Evolutionary conservation across 2,329 filamentous ascomycete genomes (phyloP).

Genomic region (Ceratocystis harringtonii): DNA sequence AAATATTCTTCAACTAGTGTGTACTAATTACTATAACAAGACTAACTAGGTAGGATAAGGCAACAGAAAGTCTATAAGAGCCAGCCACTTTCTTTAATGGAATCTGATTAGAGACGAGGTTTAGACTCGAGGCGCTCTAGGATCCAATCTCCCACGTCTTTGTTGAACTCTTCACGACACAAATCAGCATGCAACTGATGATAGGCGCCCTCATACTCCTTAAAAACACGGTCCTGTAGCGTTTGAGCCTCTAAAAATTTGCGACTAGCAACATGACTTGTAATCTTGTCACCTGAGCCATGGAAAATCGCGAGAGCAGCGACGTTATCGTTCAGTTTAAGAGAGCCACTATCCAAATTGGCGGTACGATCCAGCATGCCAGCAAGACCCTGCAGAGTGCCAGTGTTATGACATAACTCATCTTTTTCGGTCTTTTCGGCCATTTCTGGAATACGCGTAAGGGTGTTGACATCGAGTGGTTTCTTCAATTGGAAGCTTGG

Average conservation of each 20-base stretch:
- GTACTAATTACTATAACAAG: no score
- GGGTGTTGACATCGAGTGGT: slow-evolving; percentile 44
- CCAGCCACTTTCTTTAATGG: no score
- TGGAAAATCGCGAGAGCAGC: slow-evolving; percentile 57
- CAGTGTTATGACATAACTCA: slow-evolving; percentile 62
- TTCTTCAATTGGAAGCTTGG: slow-evolving; percentile 54
- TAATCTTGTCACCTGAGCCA: slow-evolving; percentile 58
- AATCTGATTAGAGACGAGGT: slow-evolving; percentile 26
- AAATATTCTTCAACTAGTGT: no score
- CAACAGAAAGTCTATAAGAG: no score
- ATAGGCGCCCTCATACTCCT: slow-evolving; percentile 60
- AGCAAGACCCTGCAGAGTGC: slow-evolving; percentile 67
- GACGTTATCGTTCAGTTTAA: slow-evolving; percentile 38
- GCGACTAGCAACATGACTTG: slow-evolving; percentile 49
- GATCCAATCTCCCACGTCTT: slow-evolving; percentile 53
- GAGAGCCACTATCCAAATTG: slow-evolving; percentile 41
- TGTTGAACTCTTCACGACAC: slow-evolving; percentile 37
- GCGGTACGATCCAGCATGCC: slow-evolving; percentile 61
- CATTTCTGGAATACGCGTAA: slow-evolving; percentile 54
- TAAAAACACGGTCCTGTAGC: slow-evolving; percentile 54
- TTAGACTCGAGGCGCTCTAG: slow-evolving; percentile 27
- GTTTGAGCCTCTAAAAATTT: slow-evolving; percentile 44
- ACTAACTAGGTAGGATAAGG: no score
- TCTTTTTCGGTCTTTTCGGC: slow-evolving; percentile 49
- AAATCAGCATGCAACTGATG: slow-evolving; percentile 57